Evolutionary conservation across 2,329 filamentous ascomycete genomes (phyloP).

Genomic region (Trichoderma citrinoviride): DNA sequence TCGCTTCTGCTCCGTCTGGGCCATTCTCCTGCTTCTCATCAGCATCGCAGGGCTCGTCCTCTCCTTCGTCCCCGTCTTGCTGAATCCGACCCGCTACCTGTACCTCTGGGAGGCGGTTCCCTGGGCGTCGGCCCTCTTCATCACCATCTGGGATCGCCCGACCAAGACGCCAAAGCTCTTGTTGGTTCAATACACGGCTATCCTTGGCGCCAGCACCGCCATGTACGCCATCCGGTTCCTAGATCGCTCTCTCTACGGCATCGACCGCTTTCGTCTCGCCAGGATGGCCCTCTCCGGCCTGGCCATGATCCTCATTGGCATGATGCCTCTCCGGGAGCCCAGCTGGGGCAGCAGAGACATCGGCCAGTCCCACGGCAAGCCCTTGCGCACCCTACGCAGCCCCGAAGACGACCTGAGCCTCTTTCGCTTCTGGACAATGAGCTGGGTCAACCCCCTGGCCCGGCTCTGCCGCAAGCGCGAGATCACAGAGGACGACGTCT

Average conservation of each 20-base stretch:
- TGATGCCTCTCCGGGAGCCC: constrained; percentile 40
- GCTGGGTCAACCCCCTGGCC: constrained; percentile 78
- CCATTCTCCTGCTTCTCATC: constrained; percentile 35
- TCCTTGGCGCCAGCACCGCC: constrained; percentile 34
- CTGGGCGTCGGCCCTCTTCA: constrained; percentile 39
- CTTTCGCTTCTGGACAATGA: constrained; percentile 82
- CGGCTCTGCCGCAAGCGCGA: constrained; percentile 60
- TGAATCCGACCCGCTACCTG: constrained; percentile 30
- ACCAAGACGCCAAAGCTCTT: constrained; percentile 43
- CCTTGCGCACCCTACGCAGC: constrained; percentile 52
- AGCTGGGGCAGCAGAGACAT: constrained; percentile 36
- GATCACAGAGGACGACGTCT: constrained; percentile 76
- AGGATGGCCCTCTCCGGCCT: constrained; percentile 28
- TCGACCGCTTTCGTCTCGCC: constrained; percentile 29
- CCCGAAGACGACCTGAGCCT: constrained; percentile 76
- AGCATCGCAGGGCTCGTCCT: constrained; percentile 37
- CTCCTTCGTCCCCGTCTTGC: constrained; percentile 33
- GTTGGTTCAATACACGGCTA: constrained; percentile 39
- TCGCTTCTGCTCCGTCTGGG: constrained; percentile 42
- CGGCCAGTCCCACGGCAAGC: constrained; percentile 29
- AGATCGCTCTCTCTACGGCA: constrained; percentile 23
- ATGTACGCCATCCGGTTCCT: constrained; percentile 35
- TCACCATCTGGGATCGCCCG: constrained; percentile 41
- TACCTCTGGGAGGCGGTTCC: constrained; percentile 39
- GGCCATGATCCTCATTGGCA: constrained; percentile 34